Base-by-base conservation (phyloP, 2,329 filamentous ascomycete genomes). In the Knufia petricola region DNA sequence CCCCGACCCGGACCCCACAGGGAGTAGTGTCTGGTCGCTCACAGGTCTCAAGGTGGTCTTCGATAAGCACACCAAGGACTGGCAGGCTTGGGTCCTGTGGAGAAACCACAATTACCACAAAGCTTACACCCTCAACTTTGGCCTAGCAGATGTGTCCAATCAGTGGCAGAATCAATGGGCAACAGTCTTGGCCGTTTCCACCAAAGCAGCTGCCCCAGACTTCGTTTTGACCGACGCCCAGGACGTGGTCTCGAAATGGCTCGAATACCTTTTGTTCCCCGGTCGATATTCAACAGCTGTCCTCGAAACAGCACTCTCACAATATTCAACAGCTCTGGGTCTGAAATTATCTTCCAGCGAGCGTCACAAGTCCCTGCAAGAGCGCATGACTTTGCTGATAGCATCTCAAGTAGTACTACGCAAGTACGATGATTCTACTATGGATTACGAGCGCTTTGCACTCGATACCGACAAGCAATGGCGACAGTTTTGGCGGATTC, bases 401-500 rank as follows among this genome's bases (percentile, higher is more conserved):
- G 52, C 51, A 19, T 49, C 54, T 1, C 74, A 37, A 68, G 65
- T 47, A 72, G 75, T 28, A 76, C 81, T 43, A 68, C 95, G 50
- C 78, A 85, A 48, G 85, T 95, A 63, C 79, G 85, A 8, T 78
- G 95, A 48, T 85, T 82, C 61, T 75, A 76, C 76, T 23, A 79
- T 86, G 66, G 84, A 94, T 59, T 87, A 86, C 57, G 79, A 84
- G 20, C 76, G 82, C 50, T 92, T 89, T 62, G 77, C 84, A 49
- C 70, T 74, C 28, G 81, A 86, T 26, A 81, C 84, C 46, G 84
- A 92, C 61, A 75, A 78, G 9, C 88, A 95, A 63, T 98, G 92
- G 92, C 81, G 85, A 54, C 79, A 85, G 44, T 94, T 94, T 65
- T 95, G 88, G 69, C 81, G 88, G 26, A 75, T 96, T 15, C 75